Evolutionary conservation across 805 yeast species (phyloP), one percentile per base, ranked within the genome.

Genomic region (Torulaspora quercuum): DNA sequence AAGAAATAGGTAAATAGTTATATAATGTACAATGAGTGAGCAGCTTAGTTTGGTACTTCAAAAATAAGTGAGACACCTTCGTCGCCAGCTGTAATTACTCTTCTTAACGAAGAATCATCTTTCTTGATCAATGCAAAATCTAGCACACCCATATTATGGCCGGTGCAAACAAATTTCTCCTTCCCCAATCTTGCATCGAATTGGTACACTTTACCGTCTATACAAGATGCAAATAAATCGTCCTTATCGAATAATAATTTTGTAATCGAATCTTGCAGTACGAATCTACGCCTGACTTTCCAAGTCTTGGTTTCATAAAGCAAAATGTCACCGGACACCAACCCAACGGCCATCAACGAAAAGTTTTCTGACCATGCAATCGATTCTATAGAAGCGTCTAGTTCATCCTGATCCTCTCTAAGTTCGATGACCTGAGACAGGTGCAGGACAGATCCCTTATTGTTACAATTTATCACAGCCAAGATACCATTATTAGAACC

Each of bases 81-180:
- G 60, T 92, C 98, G 46, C 97, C 97, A 9, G 96, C 98, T 13
- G 97, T 86, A 23, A 88, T 72, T 29, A 92, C 54, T 57, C 80
- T 79, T 34, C 73, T 70, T 15, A 34, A 36, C 17, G 35, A 17
- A 15, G 37, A 39, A 17, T 34, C 46, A 33, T 42, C 44, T 29
- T 74, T 65, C 25, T 76, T 78, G 39, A 78, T 75, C 27, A 81
- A 55, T 12, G 82, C 78, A 57, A 92, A 90, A 52, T 87, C 97
- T 46, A 92, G 71, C 12, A 92, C 80, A 45, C 97, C 97, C 83
- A 85, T 84, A 62, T 82, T 83, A 61, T 92, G 98, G 14, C 98
- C 99, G 25, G 78, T 77, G 46, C 94, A 92, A 21, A 73, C 81
- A 65, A 82, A 83, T 41, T 82, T 63, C 52, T 76, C 80, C 42